Conservation (phyloP, 441 rosid species). For the Jatropha podagrica region DNA sequence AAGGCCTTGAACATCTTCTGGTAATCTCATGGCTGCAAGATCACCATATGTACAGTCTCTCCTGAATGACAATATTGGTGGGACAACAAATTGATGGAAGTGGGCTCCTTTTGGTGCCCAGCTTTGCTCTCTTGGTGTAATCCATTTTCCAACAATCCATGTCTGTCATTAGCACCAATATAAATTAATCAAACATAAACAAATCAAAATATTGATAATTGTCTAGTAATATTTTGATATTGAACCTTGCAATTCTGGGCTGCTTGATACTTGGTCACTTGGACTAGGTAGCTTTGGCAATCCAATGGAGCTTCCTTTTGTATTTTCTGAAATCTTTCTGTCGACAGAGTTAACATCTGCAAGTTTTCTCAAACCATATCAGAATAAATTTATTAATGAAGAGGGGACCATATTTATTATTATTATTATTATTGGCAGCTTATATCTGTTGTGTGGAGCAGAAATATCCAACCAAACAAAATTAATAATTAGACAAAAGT, state of each 20-base stretch:
- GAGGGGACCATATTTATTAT: no score
- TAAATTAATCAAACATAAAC: neutral
- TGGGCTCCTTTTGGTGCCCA: conserved; percentile 94
- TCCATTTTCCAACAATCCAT: conserved; percentile 98
- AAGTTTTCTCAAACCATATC: neutral
- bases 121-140: conserved; percentile 76
- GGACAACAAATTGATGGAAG: conserved; percentile 97
- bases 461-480: no score
- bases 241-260: conserved; percentile 78
- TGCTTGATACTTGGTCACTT: conserved; percentile 89
- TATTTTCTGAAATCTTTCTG: conserved; percentile 81
- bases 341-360: conserved; percentile 85
- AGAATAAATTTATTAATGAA: no score
- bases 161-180: conserved; percentile 39
- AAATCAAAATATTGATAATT: neutral
- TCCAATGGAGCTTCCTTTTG: conserved; percentile 80
- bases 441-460: neutral
- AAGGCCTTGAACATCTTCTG: conserved; percentile 83
- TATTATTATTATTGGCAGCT: neutral
- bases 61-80: conserved; percentile 72
- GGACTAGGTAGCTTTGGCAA: conserved; percentile 73
- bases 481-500: no score
- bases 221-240: no score
- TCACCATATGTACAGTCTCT: conserved; percentile 86
- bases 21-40: conserved; percentile 96